These are phyloP conservation scores for Uncinocarpus reesii DNA, from an alignment of 2,329 filamentous ascomycete genomes.

Conservation along the genomic window DNA sequence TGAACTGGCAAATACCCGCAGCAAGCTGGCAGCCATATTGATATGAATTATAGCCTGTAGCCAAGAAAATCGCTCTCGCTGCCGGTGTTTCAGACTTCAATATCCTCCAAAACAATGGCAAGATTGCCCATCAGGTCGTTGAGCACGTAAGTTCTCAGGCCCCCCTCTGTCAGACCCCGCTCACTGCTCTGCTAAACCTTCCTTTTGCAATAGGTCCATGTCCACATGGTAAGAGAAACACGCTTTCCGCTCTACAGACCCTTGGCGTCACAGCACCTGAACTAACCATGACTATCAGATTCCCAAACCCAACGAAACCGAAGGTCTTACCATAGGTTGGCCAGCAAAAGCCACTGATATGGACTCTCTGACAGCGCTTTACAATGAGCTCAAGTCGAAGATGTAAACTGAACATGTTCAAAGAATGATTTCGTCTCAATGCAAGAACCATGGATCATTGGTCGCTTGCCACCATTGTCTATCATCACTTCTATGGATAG, in stretches of 20 bases:
- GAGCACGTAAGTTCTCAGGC: slow-evolving; percentile 72
- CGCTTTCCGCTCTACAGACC: not conserved
- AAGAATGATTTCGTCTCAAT: not conserved
- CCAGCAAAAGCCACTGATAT: slow-evolving; percentile 65
- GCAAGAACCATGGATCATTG: not conserved
- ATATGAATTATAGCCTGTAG: slow-evolving; percentile 58
- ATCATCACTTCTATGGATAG: not conserved
- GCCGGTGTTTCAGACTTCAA: slow-evolving; percentile 76
- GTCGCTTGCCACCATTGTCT: not conserved
- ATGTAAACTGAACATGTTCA: slow-evolving; percentile 46
- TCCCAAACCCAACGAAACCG: slow-evolving; percentile 74
- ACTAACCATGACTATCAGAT: slow-evolving; percentile 49
- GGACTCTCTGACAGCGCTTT: slow-evolving; percentile 67
- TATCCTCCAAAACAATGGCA: slow-evolving; percentile 90
- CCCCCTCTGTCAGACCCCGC: too few relatives aligned
- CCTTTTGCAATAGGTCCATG: slow-evolving; percentile 56
- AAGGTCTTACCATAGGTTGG: slow-evolving; percentile 75
- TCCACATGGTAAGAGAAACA: slow-evolving; percentile 63
- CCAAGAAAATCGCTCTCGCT: slow-evolving; percentile 75
- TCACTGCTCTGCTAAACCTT: too few relatives aligned
- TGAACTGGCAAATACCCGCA: too few relatives aligned
- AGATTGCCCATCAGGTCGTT: slow-evolving; percentile 81
- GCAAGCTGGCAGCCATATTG: too few relatives aligned
- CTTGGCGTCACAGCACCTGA: not conserved
- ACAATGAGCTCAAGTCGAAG: slow-evolving; percentile 78